Conservation (phyloP, 305 asterid species). For the Rubia balearica region DNA sequence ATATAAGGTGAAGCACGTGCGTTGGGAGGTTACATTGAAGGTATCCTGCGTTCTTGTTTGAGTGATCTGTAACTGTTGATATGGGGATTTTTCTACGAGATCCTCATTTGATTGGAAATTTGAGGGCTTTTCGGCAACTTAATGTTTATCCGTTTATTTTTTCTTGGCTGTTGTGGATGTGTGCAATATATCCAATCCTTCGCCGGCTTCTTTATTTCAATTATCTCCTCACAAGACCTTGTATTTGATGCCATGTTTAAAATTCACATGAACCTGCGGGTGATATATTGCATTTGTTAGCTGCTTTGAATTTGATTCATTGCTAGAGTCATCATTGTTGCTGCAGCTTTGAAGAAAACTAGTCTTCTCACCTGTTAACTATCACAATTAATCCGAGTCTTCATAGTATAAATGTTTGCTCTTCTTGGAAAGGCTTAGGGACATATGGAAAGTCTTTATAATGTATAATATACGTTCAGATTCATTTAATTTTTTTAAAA, state of each 20-base stretch:
- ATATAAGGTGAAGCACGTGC: conserved; percentile 72
- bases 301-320: background rate
- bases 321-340: background rate
- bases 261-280: background rate
- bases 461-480: background rate
- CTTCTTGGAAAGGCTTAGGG: background rate
- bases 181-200: conserved; percentile 1
- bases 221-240: background rate
- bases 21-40: conserved; percentile 91
- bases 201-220: background rate
- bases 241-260: background rate
- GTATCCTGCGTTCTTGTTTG: conserved; percentile 33
- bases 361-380: background rate
- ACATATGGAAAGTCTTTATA: background rate
- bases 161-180: background rate
- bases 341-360: background rate
- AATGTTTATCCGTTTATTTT: conserved; percentile 3
- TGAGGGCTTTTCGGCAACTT: background rate
- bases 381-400: background rate
- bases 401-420: background rate
- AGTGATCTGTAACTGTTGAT: background rate
- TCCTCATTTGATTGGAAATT: background rate
- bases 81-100: background rate
- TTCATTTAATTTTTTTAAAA: background rate
- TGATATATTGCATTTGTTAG: background rate